Conservation (phyloP, 2,329 filamentous ascomycete genomes). For the Penicillium brasilianum region DNA sequence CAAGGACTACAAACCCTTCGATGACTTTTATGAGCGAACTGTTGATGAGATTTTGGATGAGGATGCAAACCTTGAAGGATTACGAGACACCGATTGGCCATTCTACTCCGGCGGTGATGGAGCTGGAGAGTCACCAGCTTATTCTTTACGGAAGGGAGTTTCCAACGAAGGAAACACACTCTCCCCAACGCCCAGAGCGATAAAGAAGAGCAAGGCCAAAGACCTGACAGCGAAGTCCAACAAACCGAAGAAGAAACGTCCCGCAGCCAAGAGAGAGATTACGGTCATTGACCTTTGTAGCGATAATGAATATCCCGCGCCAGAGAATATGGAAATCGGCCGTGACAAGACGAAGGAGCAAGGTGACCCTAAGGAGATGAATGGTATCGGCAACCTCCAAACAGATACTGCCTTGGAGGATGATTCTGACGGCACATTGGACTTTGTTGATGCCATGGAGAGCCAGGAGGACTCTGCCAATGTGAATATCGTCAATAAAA, state of each 20-base stretch:
- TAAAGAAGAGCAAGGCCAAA: neutral
- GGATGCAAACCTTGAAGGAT: slow-evolving; percentile 27
- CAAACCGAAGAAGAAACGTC: slow-evolving; percentile 1
- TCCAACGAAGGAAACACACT: no score
- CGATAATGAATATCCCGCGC: slow-evolving; percentile 9
- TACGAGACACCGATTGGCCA: slow-evolving; percentile 11
- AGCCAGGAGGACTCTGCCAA: neutral
- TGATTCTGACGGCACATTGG: neutral
- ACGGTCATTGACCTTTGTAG: slow-evolving; percentile 16
- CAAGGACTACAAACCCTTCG: slow-evolving; percentile 29
- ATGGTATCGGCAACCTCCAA: neutral
- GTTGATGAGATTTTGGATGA: slow-evolving; percentile 35
- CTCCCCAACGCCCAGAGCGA: neutral
- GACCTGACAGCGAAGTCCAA: neutral
- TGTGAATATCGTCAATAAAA: neutral
- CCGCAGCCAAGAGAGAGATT: slow-evolving; percentile 12
- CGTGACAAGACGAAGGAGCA: neutral
- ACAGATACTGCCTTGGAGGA: neutral
- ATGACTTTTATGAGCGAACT: slow-evolving; percentile 23
- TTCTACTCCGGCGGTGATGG: neutral
- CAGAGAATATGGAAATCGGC: neutral
- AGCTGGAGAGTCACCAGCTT: neutral
- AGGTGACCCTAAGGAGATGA: neutral
- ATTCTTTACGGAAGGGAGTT: neutral
- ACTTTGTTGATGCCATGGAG: neutral